phyloP scores from a whole-genome alignment of 2,329 filamentous ascomycete species.

The Endoconidiophora polonica region DNA sequence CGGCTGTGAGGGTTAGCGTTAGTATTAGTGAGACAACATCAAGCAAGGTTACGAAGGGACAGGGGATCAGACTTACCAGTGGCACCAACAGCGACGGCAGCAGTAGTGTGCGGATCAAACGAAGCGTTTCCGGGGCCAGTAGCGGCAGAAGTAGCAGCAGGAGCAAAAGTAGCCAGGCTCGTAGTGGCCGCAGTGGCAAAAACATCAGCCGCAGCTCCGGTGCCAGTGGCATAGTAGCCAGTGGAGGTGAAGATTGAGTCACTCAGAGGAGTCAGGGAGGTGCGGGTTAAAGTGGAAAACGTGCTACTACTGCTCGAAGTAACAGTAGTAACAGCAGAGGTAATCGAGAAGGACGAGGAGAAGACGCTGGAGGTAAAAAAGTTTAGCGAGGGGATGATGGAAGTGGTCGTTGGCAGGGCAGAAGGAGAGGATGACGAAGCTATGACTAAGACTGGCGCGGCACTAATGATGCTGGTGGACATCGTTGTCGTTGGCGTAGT shows the following conservation, averaged over 20 bases:
- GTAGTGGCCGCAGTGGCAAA: background rate
- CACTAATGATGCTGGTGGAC: background rate
- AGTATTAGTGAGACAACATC: background rate
- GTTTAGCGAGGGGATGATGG: background rate
- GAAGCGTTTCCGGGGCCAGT: background rate
- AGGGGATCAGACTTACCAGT: slow-evolving; percentile 7
- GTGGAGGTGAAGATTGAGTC: slow-evolving; percentile 4
- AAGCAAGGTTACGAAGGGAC: background rate
- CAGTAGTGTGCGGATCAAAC: background rate
- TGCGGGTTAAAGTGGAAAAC: slow-evolving; percentile 1
- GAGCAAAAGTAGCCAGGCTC: background rate
- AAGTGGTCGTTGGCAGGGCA: background rate
- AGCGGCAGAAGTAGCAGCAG: background rate
- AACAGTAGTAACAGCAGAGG: background rate
- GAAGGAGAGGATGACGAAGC: background rate
- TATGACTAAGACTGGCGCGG: background rate
- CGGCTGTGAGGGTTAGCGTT: slow-evolving; percentile 3
- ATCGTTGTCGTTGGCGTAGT: background rate
- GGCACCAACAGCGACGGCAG: slow-evolving; percentile 10
- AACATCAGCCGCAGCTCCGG: background rate
- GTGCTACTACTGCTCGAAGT: slow-evolving; percentile 2
- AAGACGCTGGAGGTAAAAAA: background rate
- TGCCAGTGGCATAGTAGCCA: background rate
- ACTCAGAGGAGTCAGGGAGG: slow-evolving; percentile 2
- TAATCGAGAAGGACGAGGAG: background rate